These are phyloP conservation scores for Penicillium palitans DNA, from an alignment of 2,329 filamentous ascomycete genomes.

Conservation along the genomic window DNA sequence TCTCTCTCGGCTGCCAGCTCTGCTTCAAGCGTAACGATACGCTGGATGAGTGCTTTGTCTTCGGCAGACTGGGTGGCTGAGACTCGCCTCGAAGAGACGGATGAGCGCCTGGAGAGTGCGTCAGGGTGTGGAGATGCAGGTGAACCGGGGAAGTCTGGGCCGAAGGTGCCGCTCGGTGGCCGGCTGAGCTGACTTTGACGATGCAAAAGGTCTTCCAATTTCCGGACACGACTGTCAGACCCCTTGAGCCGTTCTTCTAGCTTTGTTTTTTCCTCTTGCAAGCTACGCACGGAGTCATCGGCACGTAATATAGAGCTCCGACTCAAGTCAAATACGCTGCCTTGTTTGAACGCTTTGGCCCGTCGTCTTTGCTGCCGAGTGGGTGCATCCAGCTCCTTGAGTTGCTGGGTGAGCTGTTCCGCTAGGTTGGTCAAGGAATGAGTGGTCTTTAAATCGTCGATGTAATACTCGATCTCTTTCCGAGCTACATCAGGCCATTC, in stretches of 20 bases:
- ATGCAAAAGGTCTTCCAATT: slow-evolving; percentile 89
- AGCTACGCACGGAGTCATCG: slow-evolving; percentile 73
- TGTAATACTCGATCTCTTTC: slow-evolving; percentile 73
- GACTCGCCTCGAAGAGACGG: slow-evolving; percentile 60
- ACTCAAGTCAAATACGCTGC: slow-evolving; percentile 91
- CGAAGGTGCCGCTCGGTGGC: slow-evolving; percentile 53
- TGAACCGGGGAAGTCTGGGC: slow-evolving; percentile 42
- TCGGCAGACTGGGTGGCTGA: slow-evolving; percentile 61
- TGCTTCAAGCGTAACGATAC: slow-evolving; percentile 69
- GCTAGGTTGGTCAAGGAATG: slow-evolving; percentile 66
- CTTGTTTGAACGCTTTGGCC: slow-evolving; percentile 92
- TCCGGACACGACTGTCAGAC: slow-evolving; percentile 85
- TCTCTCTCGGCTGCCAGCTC: slow-evolving; percentile 76
- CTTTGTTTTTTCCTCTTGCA: slow-evolving; percentile 81
- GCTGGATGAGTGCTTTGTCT: slow-evolving; percentile 62
- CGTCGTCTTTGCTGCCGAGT: slow-evolving; percentile 84
- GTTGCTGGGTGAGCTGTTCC: slow-evolving; percentile 71
- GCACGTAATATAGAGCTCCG: slow-evolving; percentile 81
- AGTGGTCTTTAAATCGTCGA: slow-evolving; percentile 64
- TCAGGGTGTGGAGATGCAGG: slow-evolving; percentile 46
- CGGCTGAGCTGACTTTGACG: slow-evolving; percentile 66
- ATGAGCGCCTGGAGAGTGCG: slow-evolving; percentile 57
- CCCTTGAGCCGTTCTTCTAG: slow-evolving; percentile 73
- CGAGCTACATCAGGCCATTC: slow-evolving; percentile 77
- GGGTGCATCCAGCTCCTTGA: slow-evolving; percentile 76